Evolutionary conservation across 805 yeast genomes (phyloP), one percentile per base, ranked within the genome.

Genomic region (Osmozyma mogii): DNA sequence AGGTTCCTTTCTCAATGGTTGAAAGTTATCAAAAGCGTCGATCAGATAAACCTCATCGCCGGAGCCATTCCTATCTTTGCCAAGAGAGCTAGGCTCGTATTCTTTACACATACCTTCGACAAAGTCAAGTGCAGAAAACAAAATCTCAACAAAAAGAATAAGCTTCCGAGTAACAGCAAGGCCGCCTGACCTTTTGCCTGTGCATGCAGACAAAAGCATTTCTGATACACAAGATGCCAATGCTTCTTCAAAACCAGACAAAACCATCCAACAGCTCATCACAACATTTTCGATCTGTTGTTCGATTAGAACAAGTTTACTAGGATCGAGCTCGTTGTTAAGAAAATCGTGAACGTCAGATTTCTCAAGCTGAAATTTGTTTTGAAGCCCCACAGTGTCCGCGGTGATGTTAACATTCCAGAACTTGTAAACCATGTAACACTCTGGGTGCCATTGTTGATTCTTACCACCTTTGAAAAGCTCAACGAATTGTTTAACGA

Each of bases 371-470:
- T 5, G 22, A 20, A 20, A n/a, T 13, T 25, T 29, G n/a, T 40
- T 38, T 20, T 49, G 54, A 25, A 56, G 22, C 64, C 88, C 70
- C 16, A 80, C 68, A 6, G 72, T 61, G 29, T 70, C 78, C 0
- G 81, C 68, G 1, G 80, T 70, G 14, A 92, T 64, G 34, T 78
- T 71, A 13, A 88, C 94, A 50, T 85, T 87, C 98, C 98, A 92
- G 48, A 85, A 88, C 54, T 88, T 88, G 61, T 83, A 88, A 27
- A 92, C 94, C 87, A 94, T 94, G 51, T 87, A 92, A 62, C 99
- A 92, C 52, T 94, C 97, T 2, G 96, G 97, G 56, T 92, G 99
- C 99, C 99, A 92, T 51, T 85, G 94, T 53, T 88, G 95, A 35
- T 83, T 80, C 43, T 79, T 71, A 14, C 96, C 96, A 29, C 96